phyloP scores from a whole-genome alignment of 192 early-diverging fungal species.

The Coemansia sp. region DNA sequence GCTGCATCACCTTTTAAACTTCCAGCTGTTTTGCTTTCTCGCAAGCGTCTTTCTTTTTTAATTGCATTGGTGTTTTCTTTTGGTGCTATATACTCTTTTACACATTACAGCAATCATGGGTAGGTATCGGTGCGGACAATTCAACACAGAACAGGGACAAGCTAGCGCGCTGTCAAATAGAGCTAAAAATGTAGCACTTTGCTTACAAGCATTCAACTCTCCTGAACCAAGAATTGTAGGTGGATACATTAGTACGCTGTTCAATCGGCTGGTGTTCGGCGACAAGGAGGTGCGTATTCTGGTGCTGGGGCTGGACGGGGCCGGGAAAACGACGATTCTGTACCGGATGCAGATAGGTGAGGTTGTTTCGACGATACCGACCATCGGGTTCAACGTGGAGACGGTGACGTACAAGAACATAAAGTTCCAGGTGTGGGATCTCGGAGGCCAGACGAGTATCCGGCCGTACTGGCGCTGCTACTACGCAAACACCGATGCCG shows the following conservation, averaged over 20 bases:
- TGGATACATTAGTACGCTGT: constrained; percentile 40
- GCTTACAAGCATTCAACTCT: no score
- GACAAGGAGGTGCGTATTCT: constrained; percentile 95
- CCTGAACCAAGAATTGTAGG: constrained; percentile 7
- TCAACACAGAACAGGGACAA: background rate
- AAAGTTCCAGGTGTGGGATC: constrained; percentile 98
- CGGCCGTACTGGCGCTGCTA: constrained; percentile 99
- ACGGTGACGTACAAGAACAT: constrained; percentile 96
- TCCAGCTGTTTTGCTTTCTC: no score
- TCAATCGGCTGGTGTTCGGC: constrained; percentile 73
- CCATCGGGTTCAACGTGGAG: constrained; percentile 86
- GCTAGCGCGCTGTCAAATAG: background rate
- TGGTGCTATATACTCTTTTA: background rate
- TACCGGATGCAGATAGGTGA: constrained; percentile 96
- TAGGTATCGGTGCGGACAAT: background rate
- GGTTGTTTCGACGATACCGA: constrained; percentile 96
- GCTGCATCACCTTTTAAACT: background rate
- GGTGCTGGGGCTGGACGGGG: constrained; percentile 93
- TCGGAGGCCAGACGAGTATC: constrained; percentile 88
- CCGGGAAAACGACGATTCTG: constrained; percentile 96
- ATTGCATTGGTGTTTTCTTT: background rate
- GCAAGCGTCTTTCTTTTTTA: background rate
- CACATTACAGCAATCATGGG: constrained; percentile 7
- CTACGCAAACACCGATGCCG: constrained; percentile 97
- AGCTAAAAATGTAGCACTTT: no score